Percentiles rank a stretch among this genome's conserved stretches.
These are phyloP conservation scores for Mycena rosella DNA, from an alignment of 768 basidiomycete species.

Conservation along the genomic window DNA sequence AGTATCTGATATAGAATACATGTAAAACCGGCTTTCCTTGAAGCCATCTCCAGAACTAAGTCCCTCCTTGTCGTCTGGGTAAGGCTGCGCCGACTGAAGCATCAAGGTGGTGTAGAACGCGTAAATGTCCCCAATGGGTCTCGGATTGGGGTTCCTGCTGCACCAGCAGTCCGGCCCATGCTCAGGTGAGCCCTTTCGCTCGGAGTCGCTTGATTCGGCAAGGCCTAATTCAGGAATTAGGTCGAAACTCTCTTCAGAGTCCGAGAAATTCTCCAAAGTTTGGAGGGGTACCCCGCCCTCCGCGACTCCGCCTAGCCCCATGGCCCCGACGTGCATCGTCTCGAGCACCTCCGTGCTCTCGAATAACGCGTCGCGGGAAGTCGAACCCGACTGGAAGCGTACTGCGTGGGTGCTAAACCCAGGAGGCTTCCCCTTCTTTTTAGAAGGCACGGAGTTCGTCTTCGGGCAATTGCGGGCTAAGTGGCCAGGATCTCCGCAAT, in stretches of 20 bases:
- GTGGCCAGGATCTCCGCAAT: conserved; percentile 44
- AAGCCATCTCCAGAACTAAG: too few species aligned
- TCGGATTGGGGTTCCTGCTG: background rate
- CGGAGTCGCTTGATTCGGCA: background rate
- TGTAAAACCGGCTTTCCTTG: background rate
- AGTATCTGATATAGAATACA: background rate
- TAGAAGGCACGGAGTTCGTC: conserved; percentile 16
- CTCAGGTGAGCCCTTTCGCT: too few species aligned
- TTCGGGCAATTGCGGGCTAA: conserved; percentile 45
- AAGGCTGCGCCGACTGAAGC: background rate
- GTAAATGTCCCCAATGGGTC: background rate
- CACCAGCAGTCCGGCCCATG: too few species aligned
- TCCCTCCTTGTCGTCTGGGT: background rate
- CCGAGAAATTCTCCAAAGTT: background rate
- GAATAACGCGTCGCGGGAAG: background rate
- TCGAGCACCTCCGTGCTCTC: conserved; percentile 3
- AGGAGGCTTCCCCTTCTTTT: conserved; percentile 4
- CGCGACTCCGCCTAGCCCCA: background rate
- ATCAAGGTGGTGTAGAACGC: background rate
- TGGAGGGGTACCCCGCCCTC: conserved; percentile 19
- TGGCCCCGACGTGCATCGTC: background rate
- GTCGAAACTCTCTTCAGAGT: background rate
- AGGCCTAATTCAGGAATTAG: background rate
- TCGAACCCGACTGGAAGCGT: background rate
- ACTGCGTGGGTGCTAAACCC: background rate